Base-by-base conservation (phyloP, 2,329 filamentous ascomycete genomes). In the Monascus ruber region DNA sequence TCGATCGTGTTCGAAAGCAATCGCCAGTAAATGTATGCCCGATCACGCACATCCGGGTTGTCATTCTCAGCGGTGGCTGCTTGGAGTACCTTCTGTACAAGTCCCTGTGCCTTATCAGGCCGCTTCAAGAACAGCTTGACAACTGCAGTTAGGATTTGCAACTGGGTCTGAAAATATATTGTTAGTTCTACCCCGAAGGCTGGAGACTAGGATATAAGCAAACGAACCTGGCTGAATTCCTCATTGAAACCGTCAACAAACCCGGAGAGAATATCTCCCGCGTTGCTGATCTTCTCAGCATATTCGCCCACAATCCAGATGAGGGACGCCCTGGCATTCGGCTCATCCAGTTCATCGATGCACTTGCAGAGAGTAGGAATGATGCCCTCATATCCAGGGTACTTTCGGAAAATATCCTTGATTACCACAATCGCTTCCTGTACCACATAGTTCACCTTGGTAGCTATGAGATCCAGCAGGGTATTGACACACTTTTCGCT, bases 271-370 rank as follows among this genome's bases (percentile, higher is more conserved):
- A 98, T 96, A 51, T 96, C 86, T 47, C 88, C 87, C n/a, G 91
- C 91, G 53, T 98, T 96, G 67, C 78, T 94, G 56, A 98, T 98
- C 72, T 98, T 98, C 69, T 98, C 91, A 1, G 91, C 91, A 59
- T 98, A 98, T 62, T 98, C 91, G 50, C 91, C 91, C 5, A 98
- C 89, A 50, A 98, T 96, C 91, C 91, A 98, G 55, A 98, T 96
- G 43, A 98, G 69, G 24, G 89, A 83, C 2, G 84, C 88, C 54
- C 91, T 74, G 5, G 91, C 91, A 52, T 87, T 81, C 1, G 89
- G 88, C 63, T 98, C 91, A 56, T 98, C 91, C 48, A 98, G 65
- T 52, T 98, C 91, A 53, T 98, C 91, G 45, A 98, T 95, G 57
- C 94, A 86, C 61, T 95, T 79, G 69, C 93, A 98, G 9, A 98